Evolutionary conservation across 2,329 filamentous ascomycete species (phyloP), one percentile per base, ranked within the genome.

Genomic region (Monilinia aucupariae): DNA sequence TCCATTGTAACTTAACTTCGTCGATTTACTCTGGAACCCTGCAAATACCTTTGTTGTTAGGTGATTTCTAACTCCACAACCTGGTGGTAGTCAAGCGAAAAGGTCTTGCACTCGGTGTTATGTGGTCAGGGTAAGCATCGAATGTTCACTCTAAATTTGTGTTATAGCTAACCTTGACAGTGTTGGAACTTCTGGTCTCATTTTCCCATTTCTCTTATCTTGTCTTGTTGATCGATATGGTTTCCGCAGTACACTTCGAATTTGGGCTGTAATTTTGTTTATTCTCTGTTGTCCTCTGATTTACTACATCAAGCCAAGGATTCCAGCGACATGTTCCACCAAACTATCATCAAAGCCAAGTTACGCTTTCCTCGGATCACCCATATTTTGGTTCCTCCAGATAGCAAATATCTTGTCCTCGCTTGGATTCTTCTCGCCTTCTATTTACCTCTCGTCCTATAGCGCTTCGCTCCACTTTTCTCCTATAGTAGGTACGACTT

Each of bases 261-360:
- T 75, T 5, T 77, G 76, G 70, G 73, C 77, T 1, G 71, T 76
- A 13, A 71, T 75, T 4, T 71, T 72, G 68, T 73, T 78, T 7
- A 64, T 76, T 30, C 62, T 78, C 0, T 75, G 76, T 9, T 73
- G 70, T 1, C 78, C 79, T 37, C 76, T 85, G n/a, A 78, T 83
- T 7, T 80, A 78, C 59, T 83, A 83, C 66, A 78, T 88, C 70
- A 83, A 81, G 65, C 80, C 81, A 1, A 79, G 85, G 1, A 71
- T 85, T 32, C 79, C 83, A 1, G n/a, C 20, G 0, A 51, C 43
- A 71, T 50, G 34, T 47, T 63, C 25, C 48, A 61, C 15, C 22
- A 60, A 55, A 47, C 54, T 39, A 12, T 53, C 32, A 59, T 48
- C 41, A 37, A 63, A 48, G 22, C 39, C 48, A 30, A 43, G 54